Base-by-base conservation (phyloP, 129 eudicot genomes). In the Flaveria robusta region DNA sequence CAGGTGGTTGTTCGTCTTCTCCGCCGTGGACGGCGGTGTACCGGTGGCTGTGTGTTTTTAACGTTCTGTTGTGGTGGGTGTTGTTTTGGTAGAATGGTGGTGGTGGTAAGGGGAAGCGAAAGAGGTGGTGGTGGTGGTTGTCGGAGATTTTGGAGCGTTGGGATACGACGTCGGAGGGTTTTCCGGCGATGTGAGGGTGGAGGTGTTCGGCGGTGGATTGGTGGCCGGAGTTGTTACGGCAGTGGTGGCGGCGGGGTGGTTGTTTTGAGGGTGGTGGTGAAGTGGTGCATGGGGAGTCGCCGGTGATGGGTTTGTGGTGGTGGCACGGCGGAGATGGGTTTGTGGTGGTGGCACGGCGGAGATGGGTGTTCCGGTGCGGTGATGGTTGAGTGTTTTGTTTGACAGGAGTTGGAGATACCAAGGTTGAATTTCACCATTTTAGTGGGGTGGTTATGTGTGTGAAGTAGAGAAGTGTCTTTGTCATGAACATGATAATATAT, bases 381-480 rank as follows among this genome's bases (percentile, higher is more conserved):
- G 71, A 87, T 79, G 13, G 39, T 34, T 34, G 90, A 68, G 84
- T 86, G 76, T 79, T 91, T 88, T 9, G 90, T 79, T 16, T 88
- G 87, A 83, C 89, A 91, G 6, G 88, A 79, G 46, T 75, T 80
- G 45, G 87, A 82, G 58, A 91, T 47, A 18, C 88, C 70, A 19
- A 88, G 83, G 80, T 70, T 86, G 75, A 91, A 86, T 71, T 85
- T 88, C 69, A 83, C 85, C 97, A 91, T 90, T 66, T 42, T 62
- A 55, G 62, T 59, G n/a, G 63, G 70, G 63, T 74, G 59, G 16
- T 16, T 74, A 34, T 1, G 42, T 63, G 59, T 43, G 49, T 27
- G 39, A 75, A 12, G 49, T 18, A 34, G 64, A 46, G 10, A 22
- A 2, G 12, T 62, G 43, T 42, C 20, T 59, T n/a, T n/a, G 1